These are phyloP conservation scores for Pseudoscleropodium purum DNA, from an alignment of 225 moss, liverwort and hornwort genomes.

Conservation along the genomic window DNA sequence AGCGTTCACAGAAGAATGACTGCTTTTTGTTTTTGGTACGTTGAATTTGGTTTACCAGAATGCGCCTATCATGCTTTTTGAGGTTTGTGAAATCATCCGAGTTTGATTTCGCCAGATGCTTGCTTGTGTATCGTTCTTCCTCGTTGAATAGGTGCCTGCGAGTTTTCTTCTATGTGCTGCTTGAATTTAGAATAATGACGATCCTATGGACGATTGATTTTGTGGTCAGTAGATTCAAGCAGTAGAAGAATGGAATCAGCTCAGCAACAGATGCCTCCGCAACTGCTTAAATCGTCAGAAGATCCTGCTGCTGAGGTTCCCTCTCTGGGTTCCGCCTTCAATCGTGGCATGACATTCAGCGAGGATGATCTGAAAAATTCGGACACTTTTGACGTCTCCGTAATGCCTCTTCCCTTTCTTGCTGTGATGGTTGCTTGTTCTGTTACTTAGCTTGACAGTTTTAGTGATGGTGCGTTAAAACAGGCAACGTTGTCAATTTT, in stretches of 20 bases:
- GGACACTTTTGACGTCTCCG: constrained; percentile 90
- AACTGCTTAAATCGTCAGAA: constrained; percentile 43
- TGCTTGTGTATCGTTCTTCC: neutral
- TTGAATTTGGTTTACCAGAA: neutral
- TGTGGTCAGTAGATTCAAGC: constrained; percentile 30
- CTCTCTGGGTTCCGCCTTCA: constrained; percentile 50
- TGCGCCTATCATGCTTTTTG: neutral
- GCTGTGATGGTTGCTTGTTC: neutral
- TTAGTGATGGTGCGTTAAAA: neutral
- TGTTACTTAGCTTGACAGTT: neutral
- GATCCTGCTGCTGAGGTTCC: constrained; percentile 47
- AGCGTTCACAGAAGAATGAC: neutral
- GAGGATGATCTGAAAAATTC: constrained; percentile 96
- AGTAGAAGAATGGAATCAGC: constrained; percentile 41
- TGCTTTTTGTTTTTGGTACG: neutral
- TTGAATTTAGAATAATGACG: neutral
- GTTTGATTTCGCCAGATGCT: neutral
- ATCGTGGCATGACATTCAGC: constrained; percentile 65
- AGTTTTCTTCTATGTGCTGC: neutral
- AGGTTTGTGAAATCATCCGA: neutral
- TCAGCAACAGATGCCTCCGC: constrained; percentile 33
- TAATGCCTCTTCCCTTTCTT: constrained; percentile 28
- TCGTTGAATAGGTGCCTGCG: neutral
- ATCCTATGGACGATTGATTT: neutral
- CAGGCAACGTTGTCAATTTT: neutral